phyloP scores from a whole-genome alignment of 306 rosid species.

The Herpetospermum pedunculosum region DNA sequence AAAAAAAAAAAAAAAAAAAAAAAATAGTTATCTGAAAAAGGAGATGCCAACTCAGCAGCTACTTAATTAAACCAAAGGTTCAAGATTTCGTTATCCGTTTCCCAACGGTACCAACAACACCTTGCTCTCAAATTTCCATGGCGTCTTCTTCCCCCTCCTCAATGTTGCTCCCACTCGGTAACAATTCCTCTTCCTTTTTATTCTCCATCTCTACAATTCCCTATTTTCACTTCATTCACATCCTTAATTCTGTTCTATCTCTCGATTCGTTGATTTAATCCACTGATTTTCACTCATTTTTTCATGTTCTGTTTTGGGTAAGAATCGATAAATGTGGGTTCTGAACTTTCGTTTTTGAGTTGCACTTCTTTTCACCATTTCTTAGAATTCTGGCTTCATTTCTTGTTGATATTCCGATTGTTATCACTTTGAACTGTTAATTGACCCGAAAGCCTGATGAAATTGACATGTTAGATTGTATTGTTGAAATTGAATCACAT shows the following conservation, averaged over 20 bases:
- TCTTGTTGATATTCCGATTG: not conserved
- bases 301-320: not conserved
- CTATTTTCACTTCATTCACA: not conserved
- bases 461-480: not conserved
- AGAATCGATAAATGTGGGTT: not conserved
- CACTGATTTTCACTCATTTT: not conserved
- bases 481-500: not conserved
- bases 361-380: not conserved
- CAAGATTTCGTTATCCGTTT: conserved; percentile 59
- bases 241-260: not conserved
- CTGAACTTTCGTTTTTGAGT: not conserved
- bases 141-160: conserved; percentile 40
- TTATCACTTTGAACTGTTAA: not conserved
- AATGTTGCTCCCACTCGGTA: conserved; percentile 52
- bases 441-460: not conserved
- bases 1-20: no score
- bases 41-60: not conserved
- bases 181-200: not conserved
- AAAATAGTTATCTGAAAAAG: no score
- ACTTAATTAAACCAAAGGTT: not conserved
- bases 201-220: not conserved
- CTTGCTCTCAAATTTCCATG: conserved; percentile 20
- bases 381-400: not conserved
- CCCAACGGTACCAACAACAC: conserved; percentile 2
- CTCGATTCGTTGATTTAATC: not conserved